Evolutionary conservation across 495 filamentous ascomycete genomes (phyloP), one percentile per base, ranked within the genome.

Genomic region (Collariella sp.): DNA sequence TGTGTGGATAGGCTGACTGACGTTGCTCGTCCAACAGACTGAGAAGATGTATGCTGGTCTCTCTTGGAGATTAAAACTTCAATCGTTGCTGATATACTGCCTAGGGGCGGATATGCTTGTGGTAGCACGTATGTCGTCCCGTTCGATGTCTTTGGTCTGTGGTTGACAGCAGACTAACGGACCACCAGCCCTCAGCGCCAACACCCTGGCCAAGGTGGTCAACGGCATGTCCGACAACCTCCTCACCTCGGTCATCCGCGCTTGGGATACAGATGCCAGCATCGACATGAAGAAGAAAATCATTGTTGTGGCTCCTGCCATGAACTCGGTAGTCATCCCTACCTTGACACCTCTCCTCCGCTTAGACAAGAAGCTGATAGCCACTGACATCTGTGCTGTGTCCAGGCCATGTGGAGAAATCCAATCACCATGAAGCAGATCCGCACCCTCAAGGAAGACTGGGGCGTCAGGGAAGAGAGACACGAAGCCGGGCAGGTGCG

Each of bases 231-330:
- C 61, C 41, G 65, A 68, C 40, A 64, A 68, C 48, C 57, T 70
- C 19, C 60, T 95, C 3, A 75, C 79, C 10, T 82, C 77, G 34
- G 83, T 91, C 1, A 76, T 95, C n/a, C 72, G 91, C 22, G 91
- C 91, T 1, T 96, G 91, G 91, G 91, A 96, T 69, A 83, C 83
- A 1, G 82, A 81, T 16, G 81, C 81, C 24, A 62, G 70, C 44
- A 72, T 85, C 9, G 83, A 87, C 56, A 62, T 56, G 19, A 64
- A 66, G 57, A 72, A 67, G 61, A 83, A 80, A 65, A 64, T 67
- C 26, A 84, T 88, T 46, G 38, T 85, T 5, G 83, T 87, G 0
- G 85, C 75, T 1, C 72, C 73, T 40, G 67, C 64, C 16, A 68
- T 67, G 64, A 68, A 68, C 62, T 55, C 69, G 57, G 67, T 63